Percentiles rank a stretch among this genome's conserved stretches.
Conservation (phyloP, 306 rosid species). For the Biancaea sappan region DNA sequence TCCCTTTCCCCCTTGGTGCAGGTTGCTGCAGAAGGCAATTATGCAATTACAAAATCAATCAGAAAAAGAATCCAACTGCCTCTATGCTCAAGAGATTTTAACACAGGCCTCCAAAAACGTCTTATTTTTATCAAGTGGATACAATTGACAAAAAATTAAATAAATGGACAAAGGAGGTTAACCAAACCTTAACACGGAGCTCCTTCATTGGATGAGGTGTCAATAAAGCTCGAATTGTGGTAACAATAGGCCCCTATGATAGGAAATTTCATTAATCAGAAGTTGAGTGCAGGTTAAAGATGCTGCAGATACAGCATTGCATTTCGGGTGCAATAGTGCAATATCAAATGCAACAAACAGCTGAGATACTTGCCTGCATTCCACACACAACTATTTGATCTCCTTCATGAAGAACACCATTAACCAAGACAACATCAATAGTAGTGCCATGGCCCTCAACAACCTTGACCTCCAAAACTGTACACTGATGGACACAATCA, state of each 20-base stretch:
- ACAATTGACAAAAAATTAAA: background rate
- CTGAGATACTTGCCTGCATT: constrained; percentile 77
- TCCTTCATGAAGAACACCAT: constrained; percentile 98
- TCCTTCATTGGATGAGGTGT: constrained; percentile 99
- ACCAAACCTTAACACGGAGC: constrained; percentile 85
- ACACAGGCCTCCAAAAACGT: constrained; percentile 5
- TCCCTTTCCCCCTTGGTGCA: background rate
- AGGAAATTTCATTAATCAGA: constrained; percentile 23
- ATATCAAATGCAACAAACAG: no score
- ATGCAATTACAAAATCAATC: background rate
- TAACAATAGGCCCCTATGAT: constrained; percentile 82
- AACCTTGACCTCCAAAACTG: constrained; percentile 96
- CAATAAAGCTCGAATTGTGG: constrained; percentile 87
- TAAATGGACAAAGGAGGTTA: background rate
- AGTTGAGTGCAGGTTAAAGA: background rate
- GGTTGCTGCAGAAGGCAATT: background rate
- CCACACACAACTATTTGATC: constrained; percentile 97
- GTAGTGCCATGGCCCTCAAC: constrained; percentile 98
- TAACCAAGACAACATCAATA: constrained; percentile 92
- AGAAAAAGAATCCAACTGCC: background rate
- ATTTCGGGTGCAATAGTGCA: no score
- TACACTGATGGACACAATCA: constrained; percentile 67
- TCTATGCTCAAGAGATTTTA: background rate
- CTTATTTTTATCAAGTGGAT: constrained; percentile 1
- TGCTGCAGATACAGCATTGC: constrained; percentile 16